Percentiles rank a stretch among this genome's conserved stretches.
Evolutionary conservation across 345 rosid genomes (phyloP).

Genomic region (Murraya koenigii): DNA sequence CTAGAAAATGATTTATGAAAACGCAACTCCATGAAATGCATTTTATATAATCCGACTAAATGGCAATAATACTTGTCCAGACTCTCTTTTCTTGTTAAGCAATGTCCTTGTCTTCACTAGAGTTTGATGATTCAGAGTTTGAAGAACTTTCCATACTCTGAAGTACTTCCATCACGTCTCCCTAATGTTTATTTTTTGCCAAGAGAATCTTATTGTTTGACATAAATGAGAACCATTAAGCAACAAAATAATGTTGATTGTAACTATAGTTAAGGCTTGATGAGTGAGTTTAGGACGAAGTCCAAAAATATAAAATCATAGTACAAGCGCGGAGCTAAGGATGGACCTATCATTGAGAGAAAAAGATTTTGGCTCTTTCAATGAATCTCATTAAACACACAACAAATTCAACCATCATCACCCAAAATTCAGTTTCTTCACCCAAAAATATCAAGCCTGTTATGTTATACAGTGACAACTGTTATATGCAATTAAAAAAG

Average conservation of each 20-base stretch:
- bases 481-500: background rate
- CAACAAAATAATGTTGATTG: background rate
- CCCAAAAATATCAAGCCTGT: background rate
- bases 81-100: background rate
- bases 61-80: background rate
- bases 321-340: background rate
- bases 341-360: background rate
- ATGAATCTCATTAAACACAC: background rate
- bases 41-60: too few species aligned
- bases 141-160: background rate
- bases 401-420: background rate
- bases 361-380: background rate
- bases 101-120: background rate
- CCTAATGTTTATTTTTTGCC: background rate
- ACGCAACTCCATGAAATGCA: too few species aligned
- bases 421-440: background rate
- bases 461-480: background rate
- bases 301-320: background rate
- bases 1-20: too few species aligned
- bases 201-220: background rate
- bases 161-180: background rate
- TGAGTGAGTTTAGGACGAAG: background rate
- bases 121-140: too few species aligned
- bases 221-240: background rate
- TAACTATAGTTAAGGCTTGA: background rate